Base-by-base conservation (phyloP, 352 stramenopile species). In the Phytophthora idaei region DNA sequence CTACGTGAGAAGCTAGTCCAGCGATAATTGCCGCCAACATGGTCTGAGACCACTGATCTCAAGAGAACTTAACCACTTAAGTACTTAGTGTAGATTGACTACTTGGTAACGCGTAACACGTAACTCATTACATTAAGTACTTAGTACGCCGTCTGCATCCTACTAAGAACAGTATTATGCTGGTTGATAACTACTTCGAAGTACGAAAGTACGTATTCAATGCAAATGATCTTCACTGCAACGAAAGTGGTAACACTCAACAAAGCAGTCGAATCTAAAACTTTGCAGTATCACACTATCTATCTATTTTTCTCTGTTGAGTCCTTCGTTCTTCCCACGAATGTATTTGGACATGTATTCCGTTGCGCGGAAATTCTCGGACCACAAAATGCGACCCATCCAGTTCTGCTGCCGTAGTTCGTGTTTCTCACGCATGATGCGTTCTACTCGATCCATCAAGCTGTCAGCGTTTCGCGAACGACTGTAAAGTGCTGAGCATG, bases 321-420 rank as follows among this genome's bases (percentile, higher is more conserved):
- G 8, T 3, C 31, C 55, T 57, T 80, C 71, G 47, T 93, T 92
- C 62, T 95, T 95, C 48, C 69, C 73, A 25, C 80, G 82, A 71
- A 95, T 94, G 63, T 82, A 95, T 31, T 81, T 70, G 6, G 87
- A 95, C 84, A 94, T 93, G 64, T 90, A 95, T 73, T 95, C 87
- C 5, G 87, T 92, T 5, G 87, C 82, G 32, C 85, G 83, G 57
- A 83, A 91, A 46, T 90, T 87, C 61, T 92, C 87, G 28, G 87
- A 94, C 87, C 83, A 94, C 31, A 95, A 70, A 60, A 94, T 92
- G n/a, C 74, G 70, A 9, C 81, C 84, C 59, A 89, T 88, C 87
- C 85, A 94, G 61, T 93, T 93, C 25, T 74, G 44, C 11, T 69
- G 52, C 9, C 74, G 71, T 14, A 57, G 14, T 11, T 3, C 17